Percentiles rank a stretch among this genome's conserved stretches.
phyloP scores from a whole-genome alignment of 129 eudicot species.

The Flaveria robusta region DNA sequence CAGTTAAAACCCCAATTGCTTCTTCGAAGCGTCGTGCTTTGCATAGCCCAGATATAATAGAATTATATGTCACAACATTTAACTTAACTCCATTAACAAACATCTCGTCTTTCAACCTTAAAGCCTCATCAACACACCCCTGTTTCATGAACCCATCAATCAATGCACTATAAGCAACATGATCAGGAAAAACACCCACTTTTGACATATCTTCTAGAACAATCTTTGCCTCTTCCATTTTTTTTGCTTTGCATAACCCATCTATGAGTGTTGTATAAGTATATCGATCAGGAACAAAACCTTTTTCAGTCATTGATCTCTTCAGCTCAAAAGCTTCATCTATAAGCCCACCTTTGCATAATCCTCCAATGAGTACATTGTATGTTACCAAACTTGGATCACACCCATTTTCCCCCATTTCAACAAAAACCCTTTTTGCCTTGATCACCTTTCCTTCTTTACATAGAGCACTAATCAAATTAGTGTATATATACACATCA shows the following conservation, averaged over 20 bases:
- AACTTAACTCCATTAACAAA: conserved; percentile 52
- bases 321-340: conserved; percentile 79
- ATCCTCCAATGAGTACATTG: conserved; percentile 70
- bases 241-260: conserved; percentile 64
- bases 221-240: conserved; percentile 61
- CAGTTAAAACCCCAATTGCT: conserved; percentile 45
- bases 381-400: conserved; percentile 68
- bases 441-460: conserved; percentile 59
- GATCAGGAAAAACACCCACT: conserved; percentile 53
- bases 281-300: conserved; percentile 69
- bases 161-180: conserved; percentile 62
- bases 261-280: conserved; percentile 66
- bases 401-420: conserved; percentile 70
- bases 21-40: conserved; percentile 61
- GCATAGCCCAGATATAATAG: conserved; percentile 66
- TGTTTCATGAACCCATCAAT: conserved; percentile 89
- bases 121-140: conserved; percentile 67
- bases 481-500: conserved; percentile 70
- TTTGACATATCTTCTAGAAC: conserved; percentile 69
- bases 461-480: conserved; percentile 66
- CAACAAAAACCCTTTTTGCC: conserved; percentile 57
- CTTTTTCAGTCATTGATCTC: conserved; percentile 54
- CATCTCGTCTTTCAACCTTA: conserved; percentile 59
- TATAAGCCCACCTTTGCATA: conserved; percentile 55
- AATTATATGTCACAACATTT: conserved; percentile 57